These are phyloP conservation scores for Rhizopogon salebrosus DNA, from an alignment of 768 basidiomycete genomes.

Conservation along the genomic window DNA sequence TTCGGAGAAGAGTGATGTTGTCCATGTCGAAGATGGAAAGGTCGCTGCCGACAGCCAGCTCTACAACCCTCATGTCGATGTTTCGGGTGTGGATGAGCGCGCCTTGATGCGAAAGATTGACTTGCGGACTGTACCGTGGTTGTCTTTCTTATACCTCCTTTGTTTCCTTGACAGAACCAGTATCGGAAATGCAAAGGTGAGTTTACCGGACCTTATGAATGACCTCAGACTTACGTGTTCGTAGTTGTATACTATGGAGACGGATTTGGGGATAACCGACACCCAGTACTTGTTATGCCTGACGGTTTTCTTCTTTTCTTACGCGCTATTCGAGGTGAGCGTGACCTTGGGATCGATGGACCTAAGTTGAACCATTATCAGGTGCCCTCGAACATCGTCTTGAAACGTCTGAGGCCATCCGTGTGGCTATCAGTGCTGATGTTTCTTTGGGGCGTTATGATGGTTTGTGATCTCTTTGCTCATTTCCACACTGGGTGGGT, in stretches of 20 bases:
- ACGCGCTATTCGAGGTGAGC: slow-evolving; percentile 63
- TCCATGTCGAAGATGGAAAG: slow-evolving; percentile 5
- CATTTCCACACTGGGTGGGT: no score
- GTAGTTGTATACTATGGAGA: slow-evolving; percentile 61
- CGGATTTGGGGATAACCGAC: slow-evolving; percentile 55
- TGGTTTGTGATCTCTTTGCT: slow-evolving; percentile 37
- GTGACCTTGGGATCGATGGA: not conserved
- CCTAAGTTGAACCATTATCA: slow-evolving; percentile 10
- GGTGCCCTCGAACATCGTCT: slow-evolving; percentile 69
- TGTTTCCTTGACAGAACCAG: slow-evolving; percentile 63
- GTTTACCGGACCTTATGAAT: no score
- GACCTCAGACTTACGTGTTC: not conserved
- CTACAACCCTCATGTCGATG: slow-evolving; percentile 47
- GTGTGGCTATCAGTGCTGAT: slow-evolving; percentile 74
- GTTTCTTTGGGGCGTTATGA: slow-evolving; percentile 71
- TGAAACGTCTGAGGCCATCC: slow-evolving; percentile 71
- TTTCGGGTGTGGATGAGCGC: slow-evolving; percentile 59
- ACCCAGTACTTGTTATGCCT: slow-evolving; percentile 61
- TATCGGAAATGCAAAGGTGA: slow-evolving; percentile 37
- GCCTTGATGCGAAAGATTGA: slow-evolving; percentile 70
- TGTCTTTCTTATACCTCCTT: slow-evolving; percentile 70
- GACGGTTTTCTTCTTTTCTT: slow-evolving; percentile 58
- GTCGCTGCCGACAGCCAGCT: not conserved
- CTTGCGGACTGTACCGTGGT: slow-evolving; percentile 60
- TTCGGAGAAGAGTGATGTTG: slow-evolving; percentile 5